Conservation (phyloP, 257 asterid species). For the Mentha longifolia region DNA sequence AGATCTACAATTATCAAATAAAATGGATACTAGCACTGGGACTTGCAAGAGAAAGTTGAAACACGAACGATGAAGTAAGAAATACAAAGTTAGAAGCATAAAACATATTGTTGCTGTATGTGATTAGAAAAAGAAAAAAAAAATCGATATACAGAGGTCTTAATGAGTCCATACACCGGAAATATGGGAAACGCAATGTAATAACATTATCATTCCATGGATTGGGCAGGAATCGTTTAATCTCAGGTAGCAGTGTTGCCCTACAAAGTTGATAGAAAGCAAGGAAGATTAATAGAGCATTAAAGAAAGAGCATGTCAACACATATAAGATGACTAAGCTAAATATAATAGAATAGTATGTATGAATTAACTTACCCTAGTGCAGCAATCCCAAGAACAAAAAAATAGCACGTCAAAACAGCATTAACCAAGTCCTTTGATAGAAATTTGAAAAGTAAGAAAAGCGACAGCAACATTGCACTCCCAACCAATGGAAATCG, state of each 20-base stretch:
- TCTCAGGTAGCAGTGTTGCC: conserved; percentile 88
- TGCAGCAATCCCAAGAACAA: conserved; percentile 90
- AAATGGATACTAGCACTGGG: not conserved
- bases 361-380: conserved; percentile 78
- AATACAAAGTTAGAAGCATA: not conserved
- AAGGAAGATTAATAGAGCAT: conserved; percentile 13
- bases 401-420: conserved; percentile 88
- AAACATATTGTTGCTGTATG: not conserved
- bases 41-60: not conserved
- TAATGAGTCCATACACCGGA: conserved; percentile 57
- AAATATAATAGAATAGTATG: conserved; percentile 32
- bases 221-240: conserved; percentile 70
- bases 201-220: conserved; percentile 82
- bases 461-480: conserved; percentile 90
- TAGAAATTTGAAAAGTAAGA: conserved; percentile 93
- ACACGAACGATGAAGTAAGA: not conserved
- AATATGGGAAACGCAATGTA: conserved; percentile 72
- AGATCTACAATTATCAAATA: conserved; percentile 3
- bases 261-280: conserved; percentile 48
- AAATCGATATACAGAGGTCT: conserved; percentile 29
- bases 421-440: conserved; percentile 99
- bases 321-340: not conserved
- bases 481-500: conserved; percentile 97
- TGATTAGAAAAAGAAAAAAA: conserved; percentile 7
- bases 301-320: not conserved